Percentiles rank a stretch among this genome's conserved stretches.
Evolutionary conservation across 345 rosid species (phyloP).

Genomic region (Gossypioides kirkii): DNA sequence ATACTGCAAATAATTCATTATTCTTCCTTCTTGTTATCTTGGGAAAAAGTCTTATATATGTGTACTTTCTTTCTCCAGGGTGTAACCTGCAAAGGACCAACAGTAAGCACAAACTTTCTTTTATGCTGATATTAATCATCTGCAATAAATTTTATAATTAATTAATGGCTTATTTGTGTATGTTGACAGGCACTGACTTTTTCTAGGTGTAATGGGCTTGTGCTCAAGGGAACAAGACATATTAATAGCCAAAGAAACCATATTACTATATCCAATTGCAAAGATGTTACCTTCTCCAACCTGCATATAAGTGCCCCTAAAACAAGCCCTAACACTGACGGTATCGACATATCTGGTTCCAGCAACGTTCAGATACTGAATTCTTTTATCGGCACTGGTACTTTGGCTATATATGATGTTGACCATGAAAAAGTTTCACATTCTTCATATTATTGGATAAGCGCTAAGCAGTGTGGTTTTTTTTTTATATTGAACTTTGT

Average conservation of each 20-base stretch:
- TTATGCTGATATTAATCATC: neutral
- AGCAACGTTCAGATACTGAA: conserved; percentile 26
- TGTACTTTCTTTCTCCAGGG: neutral
- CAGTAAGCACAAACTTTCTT: neutral
- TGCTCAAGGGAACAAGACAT: conserved; percentile 24
- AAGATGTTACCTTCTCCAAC: conserved; percentile 23
- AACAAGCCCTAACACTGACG: conserved; percentile 40
- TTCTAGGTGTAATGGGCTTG: conserved; percentile 27
- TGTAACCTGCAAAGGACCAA: conserved; percentile 14
- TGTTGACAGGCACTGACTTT: conserved; percentile 32
- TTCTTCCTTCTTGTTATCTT: neutral
- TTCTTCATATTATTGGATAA: neutral
- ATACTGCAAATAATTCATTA: neutral
- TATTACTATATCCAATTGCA: conserved; percentile 24
- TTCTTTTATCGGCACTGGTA: conserved; percentile 32
- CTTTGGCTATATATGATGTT: conserved; percentile 1
- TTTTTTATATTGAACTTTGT: neutral
- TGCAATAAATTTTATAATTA: neutral
- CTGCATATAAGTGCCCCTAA: conserved; percentile 32
- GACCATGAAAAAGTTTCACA: neutral
- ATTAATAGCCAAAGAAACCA: conserved; percentile 36
- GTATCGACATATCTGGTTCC: conserved; percentile 28
- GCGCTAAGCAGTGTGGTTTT: neutral
- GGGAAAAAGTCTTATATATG: neutral
- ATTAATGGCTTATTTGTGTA: neutral